Percentiles rank a stretch among this genome's conserved stretches.
Evolutionary conservation across 2,329 filamentous ascomycete species (phyloP).

Genomic region (Beauveria varroae): DNA sequence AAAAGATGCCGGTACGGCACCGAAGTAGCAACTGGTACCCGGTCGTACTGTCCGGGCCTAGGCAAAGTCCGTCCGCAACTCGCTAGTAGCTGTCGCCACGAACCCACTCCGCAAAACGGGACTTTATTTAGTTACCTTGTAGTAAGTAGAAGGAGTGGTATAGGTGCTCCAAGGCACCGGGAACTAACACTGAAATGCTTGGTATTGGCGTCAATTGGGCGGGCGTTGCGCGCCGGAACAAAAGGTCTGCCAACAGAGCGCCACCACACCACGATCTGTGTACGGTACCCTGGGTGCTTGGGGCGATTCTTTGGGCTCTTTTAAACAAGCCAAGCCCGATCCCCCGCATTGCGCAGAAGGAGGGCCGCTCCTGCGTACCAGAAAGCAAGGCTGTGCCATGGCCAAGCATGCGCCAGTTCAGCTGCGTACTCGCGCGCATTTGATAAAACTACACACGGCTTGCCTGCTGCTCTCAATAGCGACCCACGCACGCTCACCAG

Average conservation of each 20-base stretch:
- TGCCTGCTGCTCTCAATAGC: not conserved
- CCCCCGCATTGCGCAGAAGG: not conserved
- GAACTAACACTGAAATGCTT: not conserved
- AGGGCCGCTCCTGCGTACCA: not conserved
- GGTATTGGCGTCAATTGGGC: not conserved
- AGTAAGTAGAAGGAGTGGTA: not conserved
- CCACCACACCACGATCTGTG: not conserved
- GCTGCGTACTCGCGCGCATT: not conserved
- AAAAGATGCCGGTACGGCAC: constrained; percentile 7
- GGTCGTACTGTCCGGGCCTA: constrained; percentile 4
- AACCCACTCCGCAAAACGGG: constrained; percentile 2
- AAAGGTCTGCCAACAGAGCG: not conserved
- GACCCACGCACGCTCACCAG: not conserved
- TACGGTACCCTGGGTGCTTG: constrained; percentile 1
- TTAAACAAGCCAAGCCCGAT: too few relatives aligned
- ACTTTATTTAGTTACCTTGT: not conserved
- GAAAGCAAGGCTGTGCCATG: not conserved
- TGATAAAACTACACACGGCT: too few relatives aligned
- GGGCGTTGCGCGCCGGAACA: not conserved
- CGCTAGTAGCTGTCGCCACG: not conserved
- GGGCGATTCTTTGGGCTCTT: not conserved
- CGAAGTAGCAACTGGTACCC: constrained; percentile 1
- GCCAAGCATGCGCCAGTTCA: not conserved
- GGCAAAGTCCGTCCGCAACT: constrained; percentile 6
- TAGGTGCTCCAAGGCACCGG: not conserved